phyloP scores from a whole-genome alignment of 1,284 basidiomycete species.

The Baeospora myosura region DNA sequence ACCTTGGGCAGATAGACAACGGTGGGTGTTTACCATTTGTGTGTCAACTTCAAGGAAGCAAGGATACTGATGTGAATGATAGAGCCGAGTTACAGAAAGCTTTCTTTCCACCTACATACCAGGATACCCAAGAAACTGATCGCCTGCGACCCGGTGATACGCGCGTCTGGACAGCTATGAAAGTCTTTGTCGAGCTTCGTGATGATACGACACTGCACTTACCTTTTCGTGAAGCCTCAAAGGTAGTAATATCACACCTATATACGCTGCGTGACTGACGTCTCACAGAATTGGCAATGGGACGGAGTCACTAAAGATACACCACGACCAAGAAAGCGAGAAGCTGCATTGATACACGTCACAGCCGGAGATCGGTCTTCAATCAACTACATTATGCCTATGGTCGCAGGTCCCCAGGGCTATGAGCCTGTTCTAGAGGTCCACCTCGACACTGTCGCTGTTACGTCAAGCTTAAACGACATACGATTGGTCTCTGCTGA shows the following conservation, averaged over 20 bases:
- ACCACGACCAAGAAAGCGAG: conserved; percentile 46
- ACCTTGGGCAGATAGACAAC: conserved; percentile 90
- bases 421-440: conserved; percentile 76
- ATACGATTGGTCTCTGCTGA: conserved; percentile 71
- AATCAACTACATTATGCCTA: conserved; percentile 75
- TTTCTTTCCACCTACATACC: conserved; percentile 79
- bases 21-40: conserved; percentile 34
- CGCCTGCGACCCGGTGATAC: conserved; percentile 67
- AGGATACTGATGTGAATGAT: neutral
- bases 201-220: conserved; percentile 72
- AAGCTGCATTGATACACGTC: conserved; percentile 68
- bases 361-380: conserved; percentile 75
- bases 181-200: conserved; percentile 73
- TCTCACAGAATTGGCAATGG: conserved; percentile 74
- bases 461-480: conserved; percentile 83
- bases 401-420: conserved; percentile 65
- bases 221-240: conserved; percentile 83
- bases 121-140: conserved; percentile 49
- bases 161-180: conserved; percentile 74
- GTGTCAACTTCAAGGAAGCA: neutral
- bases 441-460: conserved; percentile 71
- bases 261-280: conserved; percentile 1
- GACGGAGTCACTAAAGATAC: conserved; percentile 51
- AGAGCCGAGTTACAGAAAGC: conserved; percentile 71
- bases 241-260: conserved; percentile 33